Base-by-base conservation (phyloP, 495 filamentous ascomycete species). In the Thermochaetoides thermophila region DNA sequence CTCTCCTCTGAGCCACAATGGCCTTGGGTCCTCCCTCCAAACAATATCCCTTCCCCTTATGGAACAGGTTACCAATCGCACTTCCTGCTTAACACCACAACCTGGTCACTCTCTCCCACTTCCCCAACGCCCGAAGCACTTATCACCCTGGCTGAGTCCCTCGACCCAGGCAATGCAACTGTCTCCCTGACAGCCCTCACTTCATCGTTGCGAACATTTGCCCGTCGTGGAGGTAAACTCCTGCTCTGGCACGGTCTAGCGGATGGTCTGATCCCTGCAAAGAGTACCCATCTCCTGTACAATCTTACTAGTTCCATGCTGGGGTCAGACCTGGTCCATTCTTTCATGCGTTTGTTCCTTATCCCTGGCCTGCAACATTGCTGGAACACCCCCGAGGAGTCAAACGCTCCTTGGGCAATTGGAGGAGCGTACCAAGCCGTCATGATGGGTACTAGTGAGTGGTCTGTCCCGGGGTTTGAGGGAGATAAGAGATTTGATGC, bases 161-260 rank as follows among this genome's bases (percentile, higher is more conserved):
- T 50, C n/a, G 45, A 67, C 29, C 59, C 64, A 0, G 63, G 61
- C 19, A 33, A 43, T 9, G 44, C 53, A 1, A 61, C 53, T 4
- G 69, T n/a, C n/a, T n/a, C n/a, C n/a, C n/a, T n/a, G n/a, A n/a
- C n/a, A n/a, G n/a, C n/a, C n/a, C n/a, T n/a, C n/a, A n/a, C n/a
- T n/a, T n/a, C n/a, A n/a, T n/a, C n/a, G n/a, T n/a, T n/a, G n/a
- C n/a, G n/a, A n/a, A n/a, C n/a, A n/a, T n/a, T n/a, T n/a, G n/a
- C n/a, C n/a, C n/a, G n/a, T n/a, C n/a, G 54, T 10, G 69, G 70
- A 8, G 69, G 67, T 12, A 75, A 74, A 40, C 45, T 74, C 0
- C 32, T 76, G 26, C 46, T 66, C 35, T 76, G 75, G 35, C 71
- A 71, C 30, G 72, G 73, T 0, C 34, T 65, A 2, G 53, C 60